These are phyloP conservation scores for Castanopsis chinensis DNA, from an alignment of 306 rosid species.

Conservation along the genomic window DNA sequence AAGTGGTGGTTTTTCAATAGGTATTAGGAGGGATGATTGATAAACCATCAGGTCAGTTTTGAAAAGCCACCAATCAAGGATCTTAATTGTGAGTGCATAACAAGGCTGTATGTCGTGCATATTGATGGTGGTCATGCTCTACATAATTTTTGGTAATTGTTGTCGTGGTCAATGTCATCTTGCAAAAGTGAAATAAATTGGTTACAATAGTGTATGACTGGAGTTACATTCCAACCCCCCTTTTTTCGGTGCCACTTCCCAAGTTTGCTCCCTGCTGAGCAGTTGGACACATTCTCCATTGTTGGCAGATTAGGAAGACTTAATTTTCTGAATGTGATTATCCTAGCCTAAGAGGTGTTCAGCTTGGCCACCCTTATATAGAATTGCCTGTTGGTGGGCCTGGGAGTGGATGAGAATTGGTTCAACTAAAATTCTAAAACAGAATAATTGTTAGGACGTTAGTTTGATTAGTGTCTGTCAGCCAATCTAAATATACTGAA, in stretches of 20 bases:
- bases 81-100: no score
- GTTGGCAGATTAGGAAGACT: background rate
- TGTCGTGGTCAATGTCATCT: no score
- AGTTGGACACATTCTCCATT: background rate
- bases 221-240: background rate
- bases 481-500: background rate
- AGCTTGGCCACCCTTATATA: background rate
- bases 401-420: background rate
- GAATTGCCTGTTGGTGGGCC: background rate
- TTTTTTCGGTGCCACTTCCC: background rate
- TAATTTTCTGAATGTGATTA: background rate
- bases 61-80: no score
- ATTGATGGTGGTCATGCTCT: no score
- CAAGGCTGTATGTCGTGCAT: no score
- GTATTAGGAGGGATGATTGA: no score
- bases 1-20: no score
- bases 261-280: background rate
- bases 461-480: background rate
- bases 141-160: no score
- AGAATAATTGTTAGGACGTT: background rate
- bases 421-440: background rate
- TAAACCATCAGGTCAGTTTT: no score
- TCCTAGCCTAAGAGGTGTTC: background rate
- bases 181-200: background rate
- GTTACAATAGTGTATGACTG: background rate